A percentile compares a stretch with the other conserved stretches of the same genome.
Evolutionary conservation across 1,284 basidiomycete species (phyloP).

Genomic region (Ustilago vetiveriae): DNA sequence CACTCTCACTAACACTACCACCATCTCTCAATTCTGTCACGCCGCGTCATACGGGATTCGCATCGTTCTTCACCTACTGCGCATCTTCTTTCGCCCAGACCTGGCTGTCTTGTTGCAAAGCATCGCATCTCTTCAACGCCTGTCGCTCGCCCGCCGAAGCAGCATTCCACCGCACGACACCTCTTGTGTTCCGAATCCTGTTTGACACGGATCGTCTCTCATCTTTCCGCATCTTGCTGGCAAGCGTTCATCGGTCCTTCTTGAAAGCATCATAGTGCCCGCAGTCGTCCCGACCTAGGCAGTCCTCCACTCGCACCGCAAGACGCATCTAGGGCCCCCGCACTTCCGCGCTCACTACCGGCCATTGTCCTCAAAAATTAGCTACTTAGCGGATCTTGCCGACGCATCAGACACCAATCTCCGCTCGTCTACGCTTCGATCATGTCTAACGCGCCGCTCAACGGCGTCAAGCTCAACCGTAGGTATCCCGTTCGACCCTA

Average conservation of each 20-base stretch:
- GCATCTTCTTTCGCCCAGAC: slow-evolving; percentile 4
- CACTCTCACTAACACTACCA: slow-evolving; percentile 3
- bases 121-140: slow-evolving; percentile 2
- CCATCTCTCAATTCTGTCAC: slow-evolving; percentile 2
- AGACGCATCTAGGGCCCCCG: too few relatives aligned
- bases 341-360: too few relatives aligned
- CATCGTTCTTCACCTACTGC: slow-evolving; percentile 9
- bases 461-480: slow-evolving; percentile 59
- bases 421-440: slow-evolving; percentile 9
- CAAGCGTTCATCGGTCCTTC: not conserved
- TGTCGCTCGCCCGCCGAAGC: not conserved
- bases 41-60: slow-evolving; percentile 9
- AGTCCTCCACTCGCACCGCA: slow-evolving; percentile 2
- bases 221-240: not conserved
- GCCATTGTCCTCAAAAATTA: not conserved
- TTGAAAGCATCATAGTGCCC: too few relatives aligned
- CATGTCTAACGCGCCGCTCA: slow-evolving; percentile 58
- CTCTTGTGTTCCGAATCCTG: slow-evolving; percentile 1
- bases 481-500: slow-evolving; percentile 6
- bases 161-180: slow-evolving; percentile 7
- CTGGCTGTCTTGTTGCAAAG: slow-evolving; percentile 4
- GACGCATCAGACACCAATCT: slow-evolving; percentile 1
- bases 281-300: not conserved
- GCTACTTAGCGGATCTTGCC: not conserved
- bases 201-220: slow-evolving; percentile 4